Evolutionary conservation across 129 eudicot species (phyloP).

Genomic region (Tagetes erecta): DNA sequence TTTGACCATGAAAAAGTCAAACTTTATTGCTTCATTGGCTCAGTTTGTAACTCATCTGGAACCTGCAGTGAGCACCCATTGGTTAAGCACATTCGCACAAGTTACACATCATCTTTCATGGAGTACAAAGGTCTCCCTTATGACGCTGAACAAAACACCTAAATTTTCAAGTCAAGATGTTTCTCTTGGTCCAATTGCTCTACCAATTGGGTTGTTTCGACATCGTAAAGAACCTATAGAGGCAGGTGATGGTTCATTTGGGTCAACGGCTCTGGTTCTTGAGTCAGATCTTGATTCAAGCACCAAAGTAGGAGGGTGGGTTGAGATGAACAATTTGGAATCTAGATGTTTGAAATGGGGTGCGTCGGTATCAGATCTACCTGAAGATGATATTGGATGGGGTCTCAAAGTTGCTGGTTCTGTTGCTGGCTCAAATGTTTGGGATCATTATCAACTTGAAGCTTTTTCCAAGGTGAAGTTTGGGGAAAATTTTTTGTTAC

Average conservation of each 20-base stretch:
- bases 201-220: slow-evolving; percentile 51
- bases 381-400: slow-evolving; percentile 93
- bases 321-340: slow-evolving; percentile 50
- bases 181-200: slow-evolving; percentile 51
- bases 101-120: slow-evolving; percentile 58
- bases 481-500: slow-evolving; percentile 54
- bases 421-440: slow-evolving; percentile 38
- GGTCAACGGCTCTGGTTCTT: slow-evolving; percentile 62
- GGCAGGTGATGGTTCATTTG: slow-evolving; percentile 26
- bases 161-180: slow-evolving; percentile 40
- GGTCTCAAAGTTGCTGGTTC: slow-evolving; percentile 74
- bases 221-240: slow-evolving; percentile 25
- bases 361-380: slow-evolving; percentile 60
- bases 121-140: slow-evolving; percentile 59
- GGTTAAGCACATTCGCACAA: slow-evolving; percentile 75
- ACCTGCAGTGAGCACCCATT: slow-evolving; percentile 36
- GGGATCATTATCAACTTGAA: slow-evolving; percentile 71
- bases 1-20: slow-evolving; percentile 50
- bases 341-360: slow-evolving; percentile 63
- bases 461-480: slow-evolving; percentile 57
- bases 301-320: slow-evolving; percentile 74
- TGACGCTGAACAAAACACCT: slow-evolving; percentile 54
- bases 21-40: slow-evolving; percentile 62
- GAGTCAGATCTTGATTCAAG: slow-evolving; percentile 77
- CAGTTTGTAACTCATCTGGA: slow-evolving; percentile 53